Percentiles rank a stretch among this genome's conserved stretches.
Evolutionary conservation across 768 basidiomycete genomes (phyloP).

Genomic region (Mycena amicta): DNA sequence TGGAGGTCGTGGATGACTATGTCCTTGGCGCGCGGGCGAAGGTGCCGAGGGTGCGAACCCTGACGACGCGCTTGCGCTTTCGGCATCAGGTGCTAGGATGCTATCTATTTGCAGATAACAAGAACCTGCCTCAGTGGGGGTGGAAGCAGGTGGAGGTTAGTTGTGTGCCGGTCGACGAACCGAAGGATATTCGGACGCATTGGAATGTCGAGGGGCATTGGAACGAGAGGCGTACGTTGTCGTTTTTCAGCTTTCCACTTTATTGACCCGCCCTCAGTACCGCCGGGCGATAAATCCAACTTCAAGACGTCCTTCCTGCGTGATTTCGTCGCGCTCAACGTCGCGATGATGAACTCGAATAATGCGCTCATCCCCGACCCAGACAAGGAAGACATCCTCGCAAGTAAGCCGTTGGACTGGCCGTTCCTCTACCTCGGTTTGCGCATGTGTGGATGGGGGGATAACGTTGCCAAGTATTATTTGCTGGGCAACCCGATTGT

Average conservation of each 20-base stretch:
- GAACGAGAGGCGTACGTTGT: slow-evolving; percentile 85
- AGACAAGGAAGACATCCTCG: slow-evolving; percentile 97
- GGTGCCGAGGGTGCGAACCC: slow-evolving; percentile 75
- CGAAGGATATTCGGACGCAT: slow-evolving; percentile 82
- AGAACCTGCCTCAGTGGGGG: slow-evolving; percentile 93
- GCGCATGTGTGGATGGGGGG: slow-evolving; percentile 97
- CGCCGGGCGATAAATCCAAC: slow-evolving; percentile 76
- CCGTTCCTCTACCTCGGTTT: slow-evolving; percentile 87
- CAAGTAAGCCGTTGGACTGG: slow-evolving; percentile 92
- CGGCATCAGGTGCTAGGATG: slow-evolving; percentile 78
- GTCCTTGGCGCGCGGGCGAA: slow-evolving; percentile 57
- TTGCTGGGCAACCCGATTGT: slow-evolving; percentile 87
- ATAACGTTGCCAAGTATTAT: slow-evolving; percentile 87
- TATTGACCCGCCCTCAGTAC: slow-evolving; percentile 53
- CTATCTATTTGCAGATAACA: slow-evolving; percentile 88
- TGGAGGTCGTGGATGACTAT: slow-evolving; percentile 93
- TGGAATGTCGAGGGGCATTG: slow-evolving; percentile 99
- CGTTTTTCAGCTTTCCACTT: not conserved
- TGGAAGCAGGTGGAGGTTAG: slow-evolving; percentile 98
- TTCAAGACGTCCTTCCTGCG: slow-evolving; percentile 91
- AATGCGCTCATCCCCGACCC: slow-evolving; percentile 97
- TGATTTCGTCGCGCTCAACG: slow-evolving; percentile 98
- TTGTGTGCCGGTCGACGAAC: slow-evolving; percentile 87
- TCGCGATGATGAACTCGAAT: slow-evolving; percentile 99
- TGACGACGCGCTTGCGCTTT: slow-evolving; percentile 90